Base-by-base conservation (phyloP, 2,329 filamentous ascomycete genomes). In the Sordariomycetes sp. region DNA sequence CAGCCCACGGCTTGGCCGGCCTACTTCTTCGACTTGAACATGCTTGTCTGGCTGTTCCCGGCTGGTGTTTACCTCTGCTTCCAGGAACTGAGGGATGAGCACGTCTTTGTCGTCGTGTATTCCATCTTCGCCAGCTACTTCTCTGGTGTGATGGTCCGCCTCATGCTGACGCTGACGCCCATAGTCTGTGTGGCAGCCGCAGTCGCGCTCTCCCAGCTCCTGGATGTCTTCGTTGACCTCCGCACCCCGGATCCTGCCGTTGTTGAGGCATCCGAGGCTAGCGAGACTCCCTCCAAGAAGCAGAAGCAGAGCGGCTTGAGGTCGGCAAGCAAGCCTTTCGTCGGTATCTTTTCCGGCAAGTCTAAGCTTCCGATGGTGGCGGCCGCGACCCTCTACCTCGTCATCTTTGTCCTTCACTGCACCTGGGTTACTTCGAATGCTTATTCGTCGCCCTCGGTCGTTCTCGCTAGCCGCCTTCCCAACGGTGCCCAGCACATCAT, bases 361-460 rank as follows among this genome's bases (percentile, higher is more conserved):
- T 95, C 91, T 60, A 97, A 96, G 78, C 71, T 81, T 12, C 75
- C 88, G n/a, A 83, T 97, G 43, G 85, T 90, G 28, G 82, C 78
- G 51, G 81, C 84, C 54, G 81, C 92, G 68, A 83, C 85, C 12
- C 72, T 89, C 43, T 99, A 96, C 71, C 82, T 99, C 7, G 74
- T 97, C 61, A 80, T 99, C 61, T 99, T 99, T 69, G 94, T 99
- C 59, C 82, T 93, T 57, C 94, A 99, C 78, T 99, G 94, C 76
- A 99, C 94, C 12, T 99, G 95, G 94, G 94, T 99, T 57, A 99
- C 94, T 18, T 97, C 94, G 6, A 97, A 97, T 69, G 95, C 94
- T 25, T 99, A 99, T 76, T 97, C 94, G 7, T 99, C 94, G 28
- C 94, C 94, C 6, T 99, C 94, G 0, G 94, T 99, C 56, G 94